These are phyloP conservation scores for Raffaelea deltoideospora DNA, from an alignment of 2,329 filamentous ascomycete species.

Conservation along the genomic window DNA sequence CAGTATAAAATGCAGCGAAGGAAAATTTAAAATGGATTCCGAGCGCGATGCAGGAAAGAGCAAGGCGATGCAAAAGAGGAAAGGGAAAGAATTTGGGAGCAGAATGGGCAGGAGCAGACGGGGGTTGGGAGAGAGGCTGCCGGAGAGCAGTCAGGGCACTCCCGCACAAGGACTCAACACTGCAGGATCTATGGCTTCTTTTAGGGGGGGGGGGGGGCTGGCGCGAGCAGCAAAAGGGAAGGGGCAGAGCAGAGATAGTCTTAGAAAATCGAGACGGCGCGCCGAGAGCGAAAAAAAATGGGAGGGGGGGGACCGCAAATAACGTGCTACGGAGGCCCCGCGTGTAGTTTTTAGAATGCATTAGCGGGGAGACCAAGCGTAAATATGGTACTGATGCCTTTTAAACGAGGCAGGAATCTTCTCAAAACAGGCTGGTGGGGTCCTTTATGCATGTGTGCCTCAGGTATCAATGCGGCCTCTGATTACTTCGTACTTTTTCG, in stretches of 20 bases:
- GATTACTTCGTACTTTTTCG: no score
- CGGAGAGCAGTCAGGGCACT: no score
- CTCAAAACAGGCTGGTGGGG: neutral
- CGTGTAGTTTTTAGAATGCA: constrained; percentile 9
- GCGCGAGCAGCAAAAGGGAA: no score
- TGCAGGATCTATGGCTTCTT: no score
- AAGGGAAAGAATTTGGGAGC: neutral
- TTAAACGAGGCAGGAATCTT: constrained; percentile 7
- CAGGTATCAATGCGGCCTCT: no score
- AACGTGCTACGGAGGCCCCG: neutral
- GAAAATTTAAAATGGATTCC: constrained; percentile 4
- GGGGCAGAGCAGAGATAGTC: no score
- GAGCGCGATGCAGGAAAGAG: neutral
- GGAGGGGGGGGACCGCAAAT: constrained; percentile 2
- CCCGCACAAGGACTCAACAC: no score
- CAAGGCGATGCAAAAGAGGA: neutral
- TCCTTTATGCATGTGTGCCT: constrained; percentile 7
- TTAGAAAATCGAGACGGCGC: no score
- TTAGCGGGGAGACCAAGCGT: constrained; percentile 7
- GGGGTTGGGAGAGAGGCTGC: constrained; percentile 12
- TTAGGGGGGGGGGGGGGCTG: no score
- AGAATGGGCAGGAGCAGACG: constrained; percentile 11
- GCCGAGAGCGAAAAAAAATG: no score
- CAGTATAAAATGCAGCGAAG: constrained; percentile 6
- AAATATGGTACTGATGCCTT: constrained; percentile 11